Evolutionary conservation across 139 green algal genomes (phyloP), one percentile per base, ranked within the genome.

Genomic region (Coelastrella sp.): DNA sequence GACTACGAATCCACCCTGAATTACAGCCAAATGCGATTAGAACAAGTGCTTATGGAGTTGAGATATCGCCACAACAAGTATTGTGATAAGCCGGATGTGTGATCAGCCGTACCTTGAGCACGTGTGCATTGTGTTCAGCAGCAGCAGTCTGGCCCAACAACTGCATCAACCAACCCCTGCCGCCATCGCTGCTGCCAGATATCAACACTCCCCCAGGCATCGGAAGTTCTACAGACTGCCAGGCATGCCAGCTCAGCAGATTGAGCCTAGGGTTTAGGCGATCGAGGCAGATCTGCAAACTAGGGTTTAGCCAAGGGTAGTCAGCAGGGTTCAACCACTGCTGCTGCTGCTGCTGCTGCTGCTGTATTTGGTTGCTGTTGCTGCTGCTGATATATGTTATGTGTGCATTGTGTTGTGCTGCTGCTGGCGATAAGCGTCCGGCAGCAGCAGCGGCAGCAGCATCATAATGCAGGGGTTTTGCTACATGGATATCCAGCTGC

Each of bases 121-220:
- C 83, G 7, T 88, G 83, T 22, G 68, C 83, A 7, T 58, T n/a
- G n/a, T 88, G 74, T 56, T 90, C 57, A 14, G 74, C 17, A 17
- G 57, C 85, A 23, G 68, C 73, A n/a, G 57, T 20, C 58, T 83
- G 73, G 3, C 87, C 87, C 19, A 91, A 54, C 87, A 91, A 65
- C 58, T 71, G 61, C 64, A 91, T 75, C 78, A 91, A 80, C 78
- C 73, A 85, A 54, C 16, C 65, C 47, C 78, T 61, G 54, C 87
- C 87, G 4, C 87, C 47, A 17, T 83, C 87, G 13, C 64, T 71
- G 65, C 64, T 71, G 54, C 87, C 87, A 11, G 56, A 20, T 19
- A 88, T 20, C 83, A 88, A 73, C 66, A 88, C 68, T 14, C 83
- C 83, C 58, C 88, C 88, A 17, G 88, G 65, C 80, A 83, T 13